Evolutionary conservation across 2,329 filamentous ascomycete species (phyloP).

Genomic region (Cadophora sp.): DNA sequence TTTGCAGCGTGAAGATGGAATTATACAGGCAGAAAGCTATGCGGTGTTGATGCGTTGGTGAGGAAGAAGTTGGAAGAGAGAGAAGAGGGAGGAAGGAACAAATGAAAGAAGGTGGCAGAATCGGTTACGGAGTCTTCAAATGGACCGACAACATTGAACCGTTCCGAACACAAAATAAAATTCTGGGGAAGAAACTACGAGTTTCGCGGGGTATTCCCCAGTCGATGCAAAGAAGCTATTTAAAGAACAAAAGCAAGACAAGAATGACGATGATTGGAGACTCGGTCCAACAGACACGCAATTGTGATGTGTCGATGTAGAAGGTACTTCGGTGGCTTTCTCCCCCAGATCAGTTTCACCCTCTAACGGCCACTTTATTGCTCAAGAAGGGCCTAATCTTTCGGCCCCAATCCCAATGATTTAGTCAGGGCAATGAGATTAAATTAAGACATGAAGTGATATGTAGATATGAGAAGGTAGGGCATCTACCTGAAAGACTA

Average conservation of each 20-base stretch:
- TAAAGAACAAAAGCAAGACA: not conserved
- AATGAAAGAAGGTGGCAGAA: not conserved
- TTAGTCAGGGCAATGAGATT: too few species aligned
- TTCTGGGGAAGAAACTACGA: not conserved
- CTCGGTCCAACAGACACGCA: not conserved
- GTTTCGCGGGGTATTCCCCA: not conserved
- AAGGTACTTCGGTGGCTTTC: constrained; percentile 11
- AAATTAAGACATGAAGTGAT: not conserved
- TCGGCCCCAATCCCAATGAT: not conserved
- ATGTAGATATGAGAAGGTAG: not conserved
- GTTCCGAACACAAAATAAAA: not conserved
- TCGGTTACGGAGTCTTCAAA: not conserved
- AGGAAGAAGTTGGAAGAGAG: not conserved
- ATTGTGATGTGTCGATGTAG: not conserved
- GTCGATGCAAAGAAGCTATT: not conserved
- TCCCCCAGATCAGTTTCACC: not conserved
- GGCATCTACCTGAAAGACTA: not conserved
- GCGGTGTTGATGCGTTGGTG: not conserved
- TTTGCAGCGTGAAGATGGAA: not conserved
- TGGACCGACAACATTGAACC: not conserved
- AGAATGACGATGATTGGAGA: not conserved
- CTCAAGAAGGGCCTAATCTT: not conserved
- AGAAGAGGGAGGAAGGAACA: not conserved
- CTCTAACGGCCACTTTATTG: not conserved
- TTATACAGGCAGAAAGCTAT: constrained; percentile 11